Evolutionary conservation across 148 eudicot genomes (phyloP), one percentile per base, ranked within the genome.

Genomic region (Chenopodium formosanum): DNA sequence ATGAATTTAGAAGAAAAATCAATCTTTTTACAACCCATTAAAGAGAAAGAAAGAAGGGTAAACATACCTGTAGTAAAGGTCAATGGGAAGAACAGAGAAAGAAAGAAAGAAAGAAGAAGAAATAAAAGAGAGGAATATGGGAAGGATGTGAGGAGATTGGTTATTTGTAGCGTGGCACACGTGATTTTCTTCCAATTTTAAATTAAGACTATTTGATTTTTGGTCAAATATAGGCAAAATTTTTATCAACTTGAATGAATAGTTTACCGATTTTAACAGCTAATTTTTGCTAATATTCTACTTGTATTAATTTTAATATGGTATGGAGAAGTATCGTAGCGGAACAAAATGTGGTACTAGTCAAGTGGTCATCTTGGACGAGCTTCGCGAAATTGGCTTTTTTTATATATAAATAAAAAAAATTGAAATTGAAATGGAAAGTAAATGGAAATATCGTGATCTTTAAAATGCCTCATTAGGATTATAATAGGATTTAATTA

Each of bases 121-220:
- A 25, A 25, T 25, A 25, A 5, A 20, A 23, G 9, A n/a, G n/a
- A 58, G 22, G 16, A 9, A 73, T 22, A 80, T 5, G 31, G 13
- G 12, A 44, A 27, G 32, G 32, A 44, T 27, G 47, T 16, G 6
- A 17, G 29, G 25, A 56, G 31, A 14, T 79, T 50, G 16, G 52
- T 48, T 48, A 48, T 9, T 48, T 9, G 13, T 76, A 50, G 50
- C 79, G 83, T 81, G 83, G 79, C 74, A 65, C 60, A 82, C 68
- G 84, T 44, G 84, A 52, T 22, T 48, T 50, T 74, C n/a, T 75
- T 27, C 52, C 13, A 48, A 48, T 6, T 40, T 40, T 40, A 0
- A 40, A 40, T 40, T 37, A 4, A 37, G 40, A 37, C 6, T 9
- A n/a, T 53, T 50, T n/a, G 9, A 3, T 12, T 56, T 56, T 3